phyloP scores from a whole-genome alignment of 75 land plant genomes.

The Selaginella tamariscina region DNA sequence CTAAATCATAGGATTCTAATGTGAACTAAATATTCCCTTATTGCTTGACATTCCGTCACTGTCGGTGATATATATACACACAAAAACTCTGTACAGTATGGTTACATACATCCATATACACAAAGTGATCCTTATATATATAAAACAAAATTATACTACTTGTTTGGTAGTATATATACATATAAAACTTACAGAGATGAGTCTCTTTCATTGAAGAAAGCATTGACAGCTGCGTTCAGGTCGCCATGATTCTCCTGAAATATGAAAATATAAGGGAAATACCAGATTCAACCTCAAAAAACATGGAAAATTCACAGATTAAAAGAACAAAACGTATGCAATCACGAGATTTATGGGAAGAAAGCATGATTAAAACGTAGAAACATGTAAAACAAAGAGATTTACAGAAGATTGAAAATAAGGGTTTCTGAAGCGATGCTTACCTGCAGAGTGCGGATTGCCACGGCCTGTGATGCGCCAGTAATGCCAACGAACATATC shows the following conservation, averaged over 20 bases:
- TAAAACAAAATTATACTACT: no score
- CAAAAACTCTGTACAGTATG: not conserved
- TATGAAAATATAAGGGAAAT: not conserved
- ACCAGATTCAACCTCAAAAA: not conserved
- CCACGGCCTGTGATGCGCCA: conserved; percentile 49
- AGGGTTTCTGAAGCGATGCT: not conserved
- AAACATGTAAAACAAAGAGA: no score
- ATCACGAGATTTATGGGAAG: not conserved
- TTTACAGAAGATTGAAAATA: not conserved
- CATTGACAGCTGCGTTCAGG: conserved; percentile 64
- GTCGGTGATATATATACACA: no score
- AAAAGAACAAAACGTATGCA: not conserved
- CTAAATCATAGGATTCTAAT: not conserved
- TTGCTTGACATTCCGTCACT: no score
- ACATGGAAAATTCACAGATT: not conserved
- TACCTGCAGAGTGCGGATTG: conserved; percentile 49
- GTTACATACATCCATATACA: no score
- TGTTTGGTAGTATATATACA: no score
- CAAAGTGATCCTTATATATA: no score
- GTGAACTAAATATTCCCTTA: no score
- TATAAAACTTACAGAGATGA: conserved; percentile 24
- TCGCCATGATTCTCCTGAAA: conserved; percentile 50
- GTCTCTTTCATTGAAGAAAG: conserved; percentile 47
- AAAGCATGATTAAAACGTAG: not conserved
- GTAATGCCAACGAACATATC: conserved; percentile 76